phyloP scores from a whole-genome alignment of 2,329 filamentous ascomycete species.

The Aspergillus luchuensis region DNA sequence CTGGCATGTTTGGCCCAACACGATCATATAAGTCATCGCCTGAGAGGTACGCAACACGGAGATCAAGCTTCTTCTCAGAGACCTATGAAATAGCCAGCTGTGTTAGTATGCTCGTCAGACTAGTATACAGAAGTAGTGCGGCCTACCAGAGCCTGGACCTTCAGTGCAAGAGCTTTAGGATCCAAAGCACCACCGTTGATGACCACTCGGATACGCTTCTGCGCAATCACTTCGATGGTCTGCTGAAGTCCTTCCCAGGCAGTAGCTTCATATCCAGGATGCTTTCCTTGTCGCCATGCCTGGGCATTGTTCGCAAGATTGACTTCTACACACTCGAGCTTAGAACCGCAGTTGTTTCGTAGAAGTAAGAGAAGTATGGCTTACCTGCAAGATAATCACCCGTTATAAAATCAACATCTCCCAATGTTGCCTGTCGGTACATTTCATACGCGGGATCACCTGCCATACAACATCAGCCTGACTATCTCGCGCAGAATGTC shows the following conservation, averaged over 20 bases:
- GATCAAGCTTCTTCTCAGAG: constrained; percentile 33
- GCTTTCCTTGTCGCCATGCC: constrained; percentile 42
- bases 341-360: neutral
- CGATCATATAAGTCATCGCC: constrained; percentile 49
- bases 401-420: constrained; percentile 54
- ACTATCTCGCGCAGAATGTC: neutral
- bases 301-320: constrained; percentile 52
- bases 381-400: constrained; percentile 55
- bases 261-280: constrained; percentile 50
- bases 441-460: constrained; percentile 41
- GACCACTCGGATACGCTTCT: constrained; percentile 57
- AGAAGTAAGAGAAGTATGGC: neutral
- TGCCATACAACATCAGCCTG: constrained; percentile 1
- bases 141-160: constrained; percentile 44
- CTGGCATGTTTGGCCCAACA: constrained; percentile 37
- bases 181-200: constrained; percentile 61
- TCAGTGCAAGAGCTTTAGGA: constrained; percentile 54
- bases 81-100: constrained; percentile 27
- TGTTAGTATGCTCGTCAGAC: neutral
- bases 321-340: constrained; percentile 36
- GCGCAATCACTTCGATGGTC: constrained; percentile 49
- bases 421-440: constrained; percentile 39
- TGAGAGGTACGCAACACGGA: constrained; percentile 49
- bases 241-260: constrained; percentile 53
- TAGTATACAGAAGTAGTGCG: neutral